These are phyloP conservation scores for Juncus inflexus DNA, from an alignment of 176 grass and related monocot species.

Conservation along the genomic window DNA sequence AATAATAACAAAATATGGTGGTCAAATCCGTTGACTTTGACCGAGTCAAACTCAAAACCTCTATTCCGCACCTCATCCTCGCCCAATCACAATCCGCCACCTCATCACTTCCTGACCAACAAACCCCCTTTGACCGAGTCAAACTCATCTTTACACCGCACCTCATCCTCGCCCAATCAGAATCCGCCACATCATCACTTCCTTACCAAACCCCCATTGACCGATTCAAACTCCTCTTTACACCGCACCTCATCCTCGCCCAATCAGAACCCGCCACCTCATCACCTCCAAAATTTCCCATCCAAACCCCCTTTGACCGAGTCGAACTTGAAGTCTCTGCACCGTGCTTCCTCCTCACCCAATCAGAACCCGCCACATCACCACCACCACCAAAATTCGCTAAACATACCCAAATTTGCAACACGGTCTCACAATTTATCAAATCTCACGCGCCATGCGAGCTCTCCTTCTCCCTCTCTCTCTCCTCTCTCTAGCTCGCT, in stretches of 20 bases:
- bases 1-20: slow-evolving; percentile 33
- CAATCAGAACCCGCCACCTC: slow-evolving; percentile 17
- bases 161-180: slow-evolving; percentile 30
- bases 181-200: slow-evolving; percentile 14
- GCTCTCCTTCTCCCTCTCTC: slow-evolving; percentile 25
- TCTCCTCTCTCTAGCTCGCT: slow-evolving; percentile 27
- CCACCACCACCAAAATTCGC: slow-evolving; percentile 20
- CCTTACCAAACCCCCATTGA: neutral
- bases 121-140: neutral
- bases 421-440: slow-evolving; percentile 12
- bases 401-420: slow-evolving; percentile 10
- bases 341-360: slow-evolving; percentile 31
- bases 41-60: slow-evolving; percentile 15
- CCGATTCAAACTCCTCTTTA: slow-evolving; percentile 18
- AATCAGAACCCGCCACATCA: slow-evolving; percentile 20
- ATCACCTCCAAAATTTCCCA: neutral
- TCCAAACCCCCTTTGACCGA: neutral
- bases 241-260: slow-evolving; percentile 34
- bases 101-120: neutral
- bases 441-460: slow-evolving; percentile 27
- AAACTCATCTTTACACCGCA: slow-evolving; percentile 22
- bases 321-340: slow-evolving; percentile 9
- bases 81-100: slow-evolving; percentile 22
- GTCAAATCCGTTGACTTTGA: slow-evolving; percentile 25
- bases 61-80: slow-evolving; percentile 33